Evolutionary conservation across 2,329 filamentous ascomycete genomes (phyloP).

Genomic region (Myrmaecium sp.): DNA sequence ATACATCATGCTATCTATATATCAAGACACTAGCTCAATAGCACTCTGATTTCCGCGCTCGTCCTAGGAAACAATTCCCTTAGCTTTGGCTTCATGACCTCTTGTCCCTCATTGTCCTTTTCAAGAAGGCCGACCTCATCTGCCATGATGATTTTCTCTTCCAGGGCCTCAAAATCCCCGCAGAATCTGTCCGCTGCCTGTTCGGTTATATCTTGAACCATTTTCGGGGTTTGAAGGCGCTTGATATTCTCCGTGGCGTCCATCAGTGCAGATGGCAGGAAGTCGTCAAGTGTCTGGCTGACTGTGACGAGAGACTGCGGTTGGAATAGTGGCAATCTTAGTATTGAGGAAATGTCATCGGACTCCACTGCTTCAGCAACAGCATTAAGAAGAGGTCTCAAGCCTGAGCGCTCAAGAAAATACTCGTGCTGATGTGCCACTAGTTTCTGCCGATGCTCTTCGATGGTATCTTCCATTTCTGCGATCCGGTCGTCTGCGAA

Average conservation of each 20-base stretch:
- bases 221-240: slow-evolving; percentile 50
- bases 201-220: slow-evolving; percentile 64
- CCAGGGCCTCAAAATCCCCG: slow-evolving; percentile 59
- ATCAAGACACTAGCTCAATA: slow-evolving; percentile 34
- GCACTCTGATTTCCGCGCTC: slow-evolving; percentile 44
- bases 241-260: slow-evolving; percentile 75
- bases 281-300: slow-evolving; percentile 70
- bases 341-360: slow-evolving; percentile 38
- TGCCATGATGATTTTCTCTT: slow-evolving; percentile 40
- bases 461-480: slow-evolving; percentile 40
- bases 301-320: slow-evolving; percentile 44
- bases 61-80: slow-evolving; percentile 46
- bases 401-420: slow-evolving; percentile 57
- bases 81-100: slow-evolving; percentile 23
- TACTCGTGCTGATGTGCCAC: slow-evolving; percentile 53
- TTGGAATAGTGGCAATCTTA: slow-evolving; percentile 39
- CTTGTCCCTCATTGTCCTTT: slow-evolving; percentile 19
- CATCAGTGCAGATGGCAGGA: slow-evolving; percentile 81
- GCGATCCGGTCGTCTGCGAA: slow-evolving; percentile 44
- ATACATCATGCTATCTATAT: slow-evolving; percentile 1
- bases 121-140: slow-evolving; percentile 32
- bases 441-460: slow-evolving; percentile 39
- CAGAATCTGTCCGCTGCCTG: slow-evolving; percentile 74
- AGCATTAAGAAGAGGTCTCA: slow-evolving; percentile 45
- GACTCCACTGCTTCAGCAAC: slow-evolving; percentile 29